Conservation (phyloP, 2,329 filamentous ascomycete genomes). For the Elsinoe fawcettii region DNA sequence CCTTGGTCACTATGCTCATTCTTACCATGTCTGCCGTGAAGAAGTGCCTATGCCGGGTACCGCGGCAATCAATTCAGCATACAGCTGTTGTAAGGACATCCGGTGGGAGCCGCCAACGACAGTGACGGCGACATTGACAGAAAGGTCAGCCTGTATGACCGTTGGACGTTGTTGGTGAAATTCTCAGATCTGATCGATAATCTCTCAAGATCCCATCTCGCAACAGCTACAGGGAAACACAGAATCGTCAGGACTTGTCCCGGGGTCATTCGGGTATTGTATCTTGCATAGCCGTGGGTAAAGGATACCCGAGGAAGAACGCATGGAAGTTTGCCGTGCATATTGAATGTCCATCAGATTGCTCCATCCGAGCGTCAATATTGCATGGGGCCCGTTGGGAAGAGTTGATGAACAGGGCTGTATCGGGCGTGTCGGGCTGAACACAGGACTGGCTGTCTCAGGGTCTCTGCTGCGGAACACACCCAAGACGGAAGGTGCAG, state of each 20-base stretch:
- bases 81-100: background rate
- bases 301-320: background rate
- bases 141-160: background rate
- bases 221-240: background rate
- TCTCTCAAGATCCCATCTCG: background rate
- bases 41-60: background rate
- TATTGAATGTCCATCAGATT: background rate
- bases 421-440: constrained; percentile 10
- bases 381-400: constrained; percentile 9
- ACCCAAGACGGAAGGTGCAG: background rate
- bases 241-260: constrained; percentile 1
- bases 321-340: background rate
- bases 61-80: background rate
- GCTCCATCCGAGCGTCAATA: background rate
- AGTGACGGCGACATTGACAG: background rate
- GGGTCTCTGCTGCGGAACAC: background rate
- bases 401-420: background rate
- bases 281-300: background rate
- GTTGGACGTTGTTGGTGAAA: background rate
- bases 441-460: constrained; percentile 1
- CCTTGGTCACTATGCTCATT: too few relatives aligned
- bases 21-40: background rate
- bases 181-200: background rate
- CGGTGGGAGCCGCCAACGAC: background rate
- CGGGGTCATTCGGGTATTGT: background rate